phyloP scores from a whole-genome alignment of 2,329 filamentous ascomycete genomes.

The Cercospora zeae-maydis region DNA sequence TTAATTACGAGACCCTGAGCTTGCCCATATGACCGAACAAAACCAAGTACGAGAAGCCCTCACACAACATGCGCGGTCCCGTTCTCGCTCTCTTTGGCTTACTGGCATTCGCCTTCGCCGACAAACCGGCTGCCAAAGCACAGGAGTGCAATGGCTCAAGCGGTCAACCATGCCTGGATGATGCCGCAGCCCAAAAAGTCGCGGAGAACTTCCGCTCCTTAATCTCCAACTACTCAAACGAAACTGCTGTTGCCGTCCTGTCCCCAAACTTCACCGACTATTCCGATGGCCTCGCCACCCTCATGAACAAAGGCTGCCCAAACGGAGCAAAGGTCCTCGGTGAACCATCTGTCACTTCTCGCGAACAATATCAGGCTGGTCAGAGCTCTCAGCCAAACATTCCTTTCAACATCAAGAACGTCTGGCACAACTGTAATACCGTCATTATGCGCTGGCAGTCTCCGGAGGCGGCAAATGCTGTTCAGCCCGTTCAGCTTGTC shows the following conservation, averaged over 20 bases:
- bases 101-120: not conserved
- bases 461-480: constrained; percentile 17
- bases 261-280: constrained; percentile 32
- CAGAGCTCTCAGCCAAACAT: constrained; percentile 32
- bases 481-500: constrained; percentile 24
- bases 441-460: constrained; percentile 34
- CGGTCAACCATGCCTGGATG: constrained; percentile 27
- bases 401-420: constrained; percentile 34
- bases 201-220: constrained; percentile 33
- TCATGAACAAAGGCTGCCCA: constrained; percentile 33
- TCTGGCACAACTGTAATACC: constrained; percentile 34
- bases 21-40: not conserved
- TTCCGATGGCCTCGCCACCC: constrained; percentile 32
- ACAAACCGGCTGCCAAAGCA: not conserved
- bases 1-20: not conserved
- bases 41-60: too few relatives aligned
- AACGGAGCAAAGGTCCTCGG: constrained; percentile 26
- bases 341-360: constrained; percentile 30
- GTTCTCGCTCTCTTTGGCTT: not conserved
- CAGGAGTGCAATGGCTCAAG: constrained; percentile 8
- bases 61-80: not conserved
- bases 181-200: constrained; percentile 25
- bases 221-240: constrained; percentile 32
- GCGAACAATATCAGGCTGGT: constrained; percentile 29
- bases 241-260: constrained; percentile 25